Evolutionary conservation across 768 basidiomycete species (phyloP), one percentile per base, ranked within the genome.

Genomic region (Boletus speciosus): DNA sequence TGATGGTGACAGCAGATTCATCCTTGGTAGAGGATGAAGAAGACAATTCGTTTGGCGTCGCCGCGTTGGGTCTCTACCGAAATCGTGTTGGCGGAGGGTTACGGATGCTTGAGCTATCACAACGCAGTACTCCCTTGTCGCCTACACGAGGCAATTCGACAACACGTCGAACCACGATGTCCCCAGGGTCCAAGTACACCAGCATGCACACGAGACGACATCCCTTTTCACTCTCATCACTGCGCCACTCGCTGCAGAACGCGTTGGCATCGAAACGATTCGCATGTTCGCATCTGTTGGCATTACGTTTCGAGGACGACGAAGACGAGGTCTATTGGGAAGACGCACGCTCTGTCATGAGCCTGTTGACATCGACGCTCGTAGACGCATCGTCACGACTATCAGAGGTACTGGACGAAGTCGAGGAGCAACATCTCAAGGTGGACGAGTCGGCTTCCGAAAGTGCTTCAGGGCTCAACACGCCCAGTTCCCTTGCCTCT

Each of bases 241-340:
- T 92, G 10, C 77, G 79, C 34, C 74, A 78, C 16, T 76, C 83
- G 3, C 71, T 92, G 5, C 83, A 88, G 52, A 77, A 76, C n/a
- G 84, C 89, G 0, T 58, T 91, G 14, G 77, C 83, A 4, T 81
- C 89, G 16, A 88, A 85, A 58, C 81, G 90, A 14, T 91, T 88
- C 62, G 80, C 90, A 0, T 89, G 86, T 52, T 80, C 90, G 2
- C 88, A 93, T 65, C 75, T 93, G 4, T 76, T 93, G 3, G 90
- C 90, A 5, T 68, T 93, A 46, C 78, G 91, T 2, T 93, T 93
- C 64, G 76, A 72, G 70, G 84, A 85, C 43, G 82, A 81, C 45
- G 87, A 85, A 34, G 87, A 89, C 57, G 84, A 85, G 47, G 74
- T 77, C 6, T 93, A 93, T 60, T 93, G 90, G 90, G 90, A 92